Base-by-base conservation (phyloP, 345 rosid genomes). In the Citrus sinensis region DNA sequence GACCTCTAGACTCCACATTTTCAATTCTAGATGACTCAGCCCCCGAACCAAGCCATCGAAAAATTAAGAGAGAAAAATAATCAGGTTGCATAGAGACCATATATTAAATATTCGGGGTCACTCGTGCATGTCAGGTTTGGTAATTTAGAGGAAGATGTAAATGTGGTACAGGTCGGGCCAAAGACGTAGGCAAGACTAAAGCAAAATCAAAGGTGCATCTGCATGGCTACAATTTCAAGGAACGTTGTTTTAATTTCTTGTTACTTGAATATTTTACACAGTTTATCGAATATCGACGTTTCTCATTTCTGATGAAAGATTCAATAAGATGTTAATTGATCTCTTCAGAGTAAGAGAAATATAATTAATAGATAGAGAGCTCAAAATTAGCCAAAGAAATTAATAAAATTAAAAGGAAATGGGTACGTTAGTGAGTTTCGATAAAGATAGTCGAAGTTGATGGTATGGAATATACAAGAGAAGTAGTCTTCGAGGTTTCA, bases 221-320 rank as follows among this genome's bases (percentile, higher is more conserved):
- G 88, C 92, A 85, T 77, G 90, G 80, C 85, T 77, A 79, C 78
- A 62, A 66, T 65, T 87, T 81, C 87, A 70, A 86, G 84, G 88
- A 86, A 85, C 88, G 89, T 83, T 58, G 68, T 30, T 64, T 40
- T 58, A 34, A 27, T 27, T 51, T 13, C 5, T 3, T 25, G 29
- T 58, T 40, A 13, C 56, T 5, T 13, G 9, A 61, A 5, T 58
- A 27, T 74, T 60, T 61, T 60, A 61, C 39, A 17, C 22, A 54
- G 25, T 54, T 71, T 30, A 7, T 59, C 65, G 59, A 46, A 11
- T 46, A 46, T 3, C 51, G 51, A 46, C 51, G 22, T 17, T 54
- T 17, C 20, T 54, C 8, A 54, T 54, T 4, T 32, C 34, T 5
- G 27, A 51, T 66, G 39, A 67, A 61, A 75, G n/a, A 32, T 30